These are phyloP conservation scores for Ophiosphaerella narmari DNA, from an alignment of 2,329 filamentous ascomycete genomes.

Conservation along the genomic window DNA sequence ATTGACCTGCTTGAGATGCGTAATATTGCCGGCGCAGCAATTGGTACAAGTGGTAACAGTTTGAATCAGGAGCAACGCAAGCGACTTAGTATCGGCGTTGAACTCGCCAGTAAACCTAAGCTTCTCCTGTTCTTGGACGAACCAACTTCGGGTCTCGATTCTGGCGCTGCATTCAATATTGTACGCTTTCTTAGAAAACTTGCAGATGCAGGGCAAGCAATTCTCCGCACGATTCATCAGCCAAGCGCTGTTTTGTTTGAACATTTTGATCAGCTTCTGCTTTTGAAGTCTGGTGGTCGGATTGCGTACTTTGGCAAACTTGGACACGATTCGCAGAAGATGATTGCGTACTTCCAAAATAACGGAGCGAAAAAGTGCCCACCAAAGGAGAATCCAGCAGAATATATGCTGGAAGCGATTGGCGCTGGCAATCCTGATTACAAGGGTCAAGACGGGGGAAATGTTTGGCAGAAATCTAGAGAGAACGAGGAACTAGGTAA, in stretches of 20 bases:
- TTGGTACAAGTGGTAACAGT: conserved; percentile 58
- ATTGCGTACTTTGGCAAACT: conserved; percentile 70
- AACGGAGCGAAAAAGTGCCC: conserved; percentile 60
- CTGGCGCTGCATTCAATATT: conserved; percentile 68
- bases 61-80: conserved; percentile 69
- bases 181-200: conserved; percentile 70
- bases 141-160: conserved; percentile 74
- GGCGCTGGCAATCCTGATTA: conserved; percentile 50
- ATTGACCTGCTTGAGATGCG: conserved; percentile 68
- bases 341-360: conserved; percentile 57
- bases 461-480: conserved; percentile 50
- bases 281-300: conserved; percentile 68
- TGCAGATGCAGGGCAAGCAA: conserved; percentile 68
- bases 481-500: conserved; percentile 45
- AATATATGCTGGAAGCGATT: conserved; percentile 56
- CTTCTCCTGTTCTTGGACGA: conserved; percentile 78
- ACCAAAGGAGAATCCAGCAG: conserved; percentile 57
- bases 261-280: conserved; percentile 67
- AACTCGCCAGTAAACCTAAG: conserved; percentile 68
- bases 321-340: conserved; percentile 46
- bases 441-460: conserved; percentile 52
- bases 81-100: conserved; percentile 66
- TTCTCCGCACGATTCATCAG: conserved; percentile 73
- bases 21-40: conserved; percentile 66
- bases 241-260: conserved; percentile 69